Conservation (phyloP, 73 alveolate species). For the Paramecium pentaurelia region DNA sequence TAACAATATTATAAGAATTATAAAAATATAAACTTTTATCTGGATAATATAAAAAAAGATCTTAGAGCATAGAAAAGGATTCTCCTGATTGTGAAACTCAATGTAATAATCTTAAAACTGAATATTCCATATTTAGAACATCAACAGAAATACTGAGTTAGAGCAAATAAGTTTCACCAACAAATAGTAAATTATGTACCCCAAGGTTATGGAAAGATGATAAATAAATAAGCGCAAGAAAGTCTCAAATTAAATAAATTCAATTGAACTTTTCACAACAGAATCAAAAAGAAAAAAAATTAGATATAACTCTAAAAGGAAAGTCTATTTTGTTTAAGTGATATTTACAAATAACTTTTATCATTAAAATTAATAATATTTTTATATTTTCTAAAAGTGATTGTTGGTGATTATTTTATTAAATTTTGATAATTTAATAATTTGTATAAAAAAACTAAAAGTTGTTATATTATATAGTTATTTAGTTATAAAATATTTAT, state of each 20-base stretch:
- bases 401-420: background rate
- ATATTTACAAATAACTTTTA: background rate
- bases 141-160: background rate
- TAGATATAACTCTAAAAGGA: background rate
- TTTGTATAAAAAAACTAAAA: background rate
- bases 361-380: background rate
- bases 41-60: background rate
- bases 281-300: background rate
- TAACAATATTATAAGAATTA: background rate
- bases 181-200: background rate
- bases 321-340: background rate
- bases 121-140: background rate
- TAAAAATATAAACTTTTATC: background rate
- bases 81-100: background rate
- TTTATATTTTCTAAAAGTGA: no score
- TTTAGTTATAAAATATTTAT: background rate
- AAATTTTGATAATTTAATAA: background rate
- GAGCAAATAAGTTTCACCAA: background rate
- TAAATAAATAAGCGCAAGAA: background rate
- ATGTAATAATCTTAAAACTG: background rate
- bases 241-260: background rate
- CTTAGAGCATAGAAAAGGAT: background rate
- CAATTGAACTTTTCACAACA: background rate
- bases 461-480: background rate
- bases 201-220: background rate